These are phyloP conservation scores for Phoma sp. DNA, from an alignment of 2,329 filamentous ascomycete species.

Conservation along the genomic window DNA sequence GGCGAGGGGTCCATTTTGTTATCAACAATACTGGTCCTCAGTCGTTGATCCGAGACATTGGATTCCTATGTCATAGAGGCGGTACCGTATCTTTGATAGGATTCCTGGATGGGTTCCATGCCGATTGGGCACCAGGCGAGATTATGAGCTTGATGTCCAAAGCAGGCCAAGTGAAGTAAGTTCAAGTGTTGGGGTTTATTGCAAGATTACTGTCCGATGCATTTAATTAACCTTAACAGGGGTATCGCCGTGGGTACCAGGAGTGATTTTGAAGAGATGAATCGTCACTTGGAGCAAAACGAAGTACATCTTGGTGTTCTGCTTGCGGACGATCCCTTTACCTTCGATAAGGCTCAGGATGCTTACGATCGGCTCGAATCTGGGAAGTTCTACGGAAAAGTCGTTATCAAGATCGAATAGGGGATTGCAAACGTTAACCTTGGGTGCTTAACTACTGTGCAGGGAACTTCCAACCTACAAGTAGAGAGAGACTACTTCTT, in stretches of 20 bases:
- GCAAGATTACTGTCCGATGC: too few relatives aligned
- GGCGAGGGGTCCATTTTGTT: conserved; percentile 54
- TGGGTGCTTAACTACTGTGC: too few relatives aligned
- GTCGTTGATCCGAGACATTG: conserved; percentile 25
- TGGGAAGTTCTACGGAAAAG: conserved; percentile 1
- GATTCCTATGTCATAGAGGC: conserved; percentile 17
- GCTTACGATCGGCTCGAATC: conserved; percentile 2
- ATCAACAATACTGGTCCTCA: conserved; percentile 47
- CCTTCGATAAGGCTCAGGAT: not conserved
- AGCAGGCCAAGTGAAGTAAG: conserved; percentile 30
- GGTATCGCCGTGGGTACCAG: conserved; percentile 4
- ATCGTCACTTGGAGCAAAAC: conserved; percentile 1
- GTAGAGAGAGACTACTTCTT: too few relatives aligned
- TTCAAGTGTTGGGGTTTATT: too few relatives aligned
- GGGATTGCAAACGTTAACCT: too few relatives aligned
- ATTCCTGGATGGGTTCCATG: conserved; percentile 26
- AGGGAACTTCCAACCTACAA: too few relatives aligned
- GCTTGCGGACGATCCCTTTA: not conserved
- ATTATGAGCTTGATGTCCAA: conserved; percentile 30
- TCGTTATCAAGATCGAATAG: not conserved
- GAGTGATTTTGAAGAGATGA: conserved; percentile 9
- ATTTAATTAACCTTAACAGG: not conserved
- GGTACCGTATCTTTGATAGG: conserved; percentile 36
- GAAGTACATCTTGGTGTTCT: not conserved
- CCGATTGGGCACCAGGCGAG: conserved; percentile 14